Base-by-base conservation (phyloP, 129 eudicot genomes). In the Tagetes erecta region DNA sequence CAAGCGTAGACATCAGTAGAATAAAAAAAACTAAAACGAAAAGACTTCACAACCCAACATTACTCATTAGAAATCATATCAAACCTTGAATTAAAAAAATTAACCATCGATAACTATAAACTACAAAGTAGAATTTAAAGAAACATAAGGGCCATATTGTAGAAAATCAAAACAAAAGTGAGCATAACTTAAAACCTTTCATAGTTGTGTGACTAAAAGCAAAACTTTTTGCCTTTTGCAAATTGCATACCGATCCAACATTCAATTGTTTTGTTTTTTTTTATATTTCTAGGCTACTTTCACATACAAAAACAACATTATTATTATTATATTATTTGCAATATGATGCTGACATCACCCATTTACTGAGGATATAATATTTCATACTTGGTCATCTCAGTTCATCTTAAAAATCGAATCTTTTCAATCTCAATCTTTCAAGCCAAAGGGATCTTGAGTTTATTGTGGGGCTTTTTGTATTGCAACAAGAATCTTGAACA, bases 231-330 rank as follows among this genome's bases (percentile, higher is more conserved):
- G 1, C 56, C 30, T 49, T 71, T 78, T n/a, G 57, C 57, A 51
- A 78, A 70, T 78, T 70, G 82, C 77, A 47, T 79, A 72, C 78
- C 73, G 35, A 76, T 76, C 74, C 69, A 72, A 72, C 73, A 79
- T 64, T 2, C 66, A 70, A 46, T 60, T 38, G 52, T n/a, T 70
- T 70, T 60, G 8, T 20, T 20, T 6, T 14, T 44, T 44, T 57
- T 8, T 58, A 14, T 50, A 63, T 62, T 71, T 78, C 56, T 78
- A 14, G 56, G 77, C 77, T 64, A 78, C 82, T 71, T 71, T 72
- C 14, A 47, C 46, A 49, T 49, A 38, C 12, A n/a, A 69, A 68
- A 46, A 5, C 30, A 76, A 53, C 49, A 44, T 44, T 44, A 44
- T 42, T 44, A 7, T 20, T 20, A 47, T 58, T 77, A 33, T 41